Base-by-base conservation (phyloP, 306 rosid species). In the Mucuna pruriens region DNA sequence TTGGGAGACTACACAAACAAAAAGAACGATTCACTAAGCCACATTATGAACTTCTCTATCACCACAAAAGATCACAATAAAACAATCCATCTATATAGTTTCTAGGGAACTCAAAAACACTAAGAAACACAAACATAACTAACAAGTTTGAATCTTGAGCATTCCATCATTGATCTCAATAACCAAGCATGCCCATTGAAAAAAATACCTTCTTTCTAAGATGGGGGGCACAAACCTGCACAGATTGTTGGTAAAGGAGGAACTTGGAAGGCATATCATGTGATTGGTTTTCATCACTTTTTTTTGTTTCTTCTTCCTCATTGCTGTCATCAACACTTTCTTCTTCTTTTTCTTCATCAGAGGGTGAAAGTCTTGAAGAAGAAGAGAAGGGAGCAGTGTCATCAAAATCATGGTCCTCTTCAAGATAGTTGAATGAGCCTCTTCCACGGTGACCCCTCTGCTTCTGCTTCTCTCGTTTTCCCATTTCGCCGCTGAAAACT, bases 171-270 rank as follows among this genome's bases (percentile, higher is more conserved):
- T 26, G 34, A 67, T 20, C 44, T 36, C 45, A 74, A 12, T 9
- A 65, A 31, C 26, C 66, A 66, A 67, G 16, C 26, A 16, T 36
- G 38, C 31, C 73, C 42, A 17, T 77, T 71, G 33, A 69, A 6
- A 48, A 49, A 71, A 16, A 44, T 22, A 7, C 1, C 0, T 3
- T 12, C 0, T 78, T 20, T 57, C 20, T 2, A 7, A 42, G 83
- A 75, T 78, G 73, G 70, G 40, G 33, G 60, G 36, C 36, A 64
- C 82, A 65, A 78, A 95, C 98, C 95, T 95, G 98, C 9, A 95
- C 98, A 23, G 95, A 92, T 74, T 91, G 94, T 71, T 95, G 97
- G 77, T 92, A 95, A 76, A 95, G 95, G 58, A 61, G 86, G 80
- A 92, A 95, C 48, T 94, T 94, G 1, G 98, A 94, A 71, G 98